Evolutionary conservation across 208 protist genomes (phyloP).

Genomic region (Leishmania arabica): DNA sequence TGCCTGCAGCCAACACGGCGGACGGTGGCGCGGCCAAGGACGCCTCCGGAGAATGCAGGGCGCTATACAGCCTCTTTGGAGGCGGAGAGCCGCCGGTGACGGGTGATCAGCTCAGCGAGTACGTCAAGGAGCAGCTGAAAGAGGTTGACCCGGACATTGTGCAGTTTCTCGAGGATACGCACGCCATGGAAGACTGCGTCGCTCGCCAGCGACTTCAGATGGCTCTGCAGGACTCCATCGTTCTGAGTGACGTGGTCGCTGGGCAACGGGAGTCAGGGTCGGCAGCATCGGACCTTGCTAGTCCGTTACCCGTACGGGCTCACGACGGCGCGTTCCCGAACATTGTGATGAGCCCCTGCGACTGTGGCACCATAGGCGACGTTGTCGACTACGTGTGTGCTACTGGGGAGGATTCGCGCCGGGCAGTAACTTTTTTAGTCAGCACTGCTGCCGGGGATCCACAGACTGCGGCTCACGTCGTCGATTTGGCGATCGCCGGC

Average conservation of each 20-base stretch:
- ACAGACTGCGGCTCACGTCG: constrained; percentile 14
- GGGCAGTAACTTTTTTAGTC: constrained; percentile 3
- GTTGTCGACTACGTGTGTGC: constrained; percentile 7
- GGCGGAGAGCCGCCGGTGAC: constrained; percentile 65
- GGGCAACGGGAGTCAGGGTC: background rate
- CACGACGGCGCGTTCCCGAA: constrained; percentile 16
- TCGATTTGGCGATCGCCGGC: constrained; percentile 30
- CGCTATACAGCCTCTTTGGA: constrained; percentile 65
- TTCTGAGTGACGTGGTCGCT: constrained; percentile 18
- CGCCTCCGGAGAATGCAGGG: constrained; percentile 1
- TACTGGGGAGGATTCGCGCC: background rate
- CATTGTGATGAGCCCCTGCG: constrained; percentile 9
- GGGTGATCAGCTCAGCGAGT: constrained; percentile 71
- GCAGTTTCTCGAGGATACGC: constrained; percentile 72
- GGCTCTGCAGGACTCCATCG: constrained; percentile 22
- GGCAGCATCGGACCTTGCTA: background rate
- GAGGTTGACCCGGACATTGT: constrained; percentile 37
- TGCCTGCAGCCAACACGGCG: background rate
- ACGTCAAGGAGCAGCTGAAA: constrained; percentile 67
- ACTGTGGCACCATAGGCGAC: constrained; percentile 5
- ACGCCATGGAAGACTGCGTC: constrained; percentile 45
- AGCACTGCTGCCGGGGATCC: constrained; percentile 13
- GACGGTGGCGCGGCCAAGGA: background rate
- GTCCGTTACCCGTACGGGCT: too few relatives aligned
- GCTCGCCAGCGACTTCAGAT: constrained; percentile 58